These are phyloP conservation scores for Colletotrichum tamarilloi DNA, from an alignment of 2,329 filamentous ascomycete genomes.

Conservation along the genomic window DNA sequence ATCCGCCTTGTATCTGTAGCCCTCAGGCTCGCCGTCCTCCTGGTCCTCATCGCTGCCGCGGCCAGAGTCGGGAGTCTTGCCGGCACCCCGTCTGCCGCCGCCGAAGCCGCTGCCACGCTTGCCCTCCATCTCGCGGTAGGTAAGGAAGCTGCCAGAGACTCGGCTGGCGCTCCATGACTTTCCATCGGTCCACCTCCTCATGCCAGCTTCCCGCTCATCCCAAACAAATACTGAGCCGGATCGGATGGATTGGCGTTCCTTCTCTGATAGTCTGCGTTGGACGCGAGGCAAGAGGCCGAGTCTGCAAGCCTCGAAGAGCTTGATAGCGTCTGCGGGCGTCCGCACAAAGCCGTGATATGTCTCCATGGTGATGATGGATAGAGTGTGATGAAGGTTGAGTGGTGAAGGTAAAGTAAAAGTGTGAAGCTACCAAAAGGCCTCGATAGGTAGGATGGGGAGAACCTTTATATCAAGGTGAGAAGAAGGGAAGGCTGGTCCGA, in stretches of 20 bases:
- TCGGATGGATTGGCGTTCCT: conserved; percentile 94
- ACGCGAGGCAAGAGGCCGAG: conserved; percentile 90
- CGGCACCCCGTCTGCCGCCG: conserved; percentile 65
- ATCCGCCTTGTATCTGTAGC: conserved; percentile 94
- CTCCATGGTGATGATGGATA: conserved; percentile 76
- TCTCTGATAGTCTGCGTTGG: conserved; percentile 92
- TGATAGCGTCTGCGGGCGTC: conserved; percentile 96
- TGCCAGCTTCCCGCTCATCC: conserved; percentile 98
- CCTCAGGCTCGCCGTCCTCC: conserved; percentile 86
- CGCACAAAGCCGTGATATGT: conserved; percentile 96
- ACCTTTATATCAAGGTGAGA: conserved; percentile 23
- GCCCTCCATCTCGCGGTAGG: conserved; percentile 98
- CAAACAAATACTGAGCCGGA: conserved; percentile 99
- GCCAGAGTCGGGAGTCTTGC: conserved; percentile 86
- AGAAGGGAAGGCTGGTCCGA: neutral
- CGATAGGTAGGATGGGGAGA: conserved; percentile 16
- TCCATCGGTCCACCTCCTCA: conserved; percentile 98
- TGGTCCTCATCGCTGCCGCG: conserved; percentile 87
- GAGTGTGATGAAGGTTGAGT: conserved; percentile 25
- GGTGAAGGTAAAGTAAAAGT: neutral
- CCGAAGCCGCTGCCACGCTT: conserved; percentile 87
- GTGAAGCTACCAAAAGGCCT: conserved; percentile 23
- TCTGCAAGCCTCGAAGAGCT: conserved; percentile 97
- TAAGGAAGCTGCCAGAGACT: conserved; percentile 96
- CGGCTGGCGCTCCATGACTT: conserved; percentile 99